phyloP scores from a whole-genome alignment of 2,329 filamentous ascomycete genomes.

The Exophiala calicioides region DNA sequence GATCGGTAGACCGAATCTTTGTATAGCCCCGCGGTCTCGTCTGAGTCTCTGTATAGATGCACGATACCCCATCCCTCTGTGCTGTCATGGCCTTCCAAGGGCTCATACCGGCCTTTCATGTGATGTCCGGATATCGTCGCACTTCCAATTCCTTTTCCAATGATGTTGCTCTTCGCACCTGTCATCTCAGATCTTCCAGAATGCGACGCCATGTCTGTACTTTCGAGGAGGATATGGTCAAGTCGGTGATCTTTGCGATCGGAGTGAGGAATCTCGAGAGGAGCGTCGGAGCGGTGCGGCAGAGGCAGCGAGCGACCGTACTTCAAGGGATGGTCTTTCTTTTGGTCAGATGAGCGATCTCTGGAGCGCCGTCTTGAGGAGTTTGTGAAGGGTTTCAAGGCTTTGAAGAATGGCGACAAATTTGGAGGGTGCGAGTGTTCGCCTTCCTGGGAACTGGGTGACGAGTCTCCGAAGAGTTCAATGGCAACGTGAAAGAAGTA shows the following conservation, averaged over 20 bases:
- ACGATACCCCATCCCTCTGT: slow-evolving; percentile 79
- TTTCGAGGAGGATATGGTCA: slow-evolving; percentile 74
- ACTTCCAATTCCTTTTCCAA: slow-evolving; percentile 53
- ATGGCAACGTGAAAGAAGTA: slow-evolving; percentile 66
- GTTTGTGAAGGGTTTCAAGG: slow-evolving; percentile 27
- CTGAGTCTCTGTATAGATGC: slow-evolving; percentile 84
- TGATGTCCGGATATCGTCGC: slow-evolving; percentile 66
- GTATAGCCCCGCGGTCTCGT: slow-evolving; percentile 67
- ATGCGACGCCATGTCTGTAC: slow-evolving; percentile 65
- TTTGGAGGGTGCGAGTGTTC: slow-evolving; percentile 10
- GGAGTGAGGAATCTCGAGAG: slow-evolving; percentile 32
- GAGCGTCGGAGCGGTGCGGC: background rate
- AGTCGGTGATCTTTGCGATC: slow-evolving; percentile 71
- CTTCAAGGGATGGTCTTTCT: background rate
- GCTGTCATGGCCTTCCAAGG: slow-evolving; percentile 73
- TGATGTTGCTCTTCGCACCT: slow-evolving; percentile 38
- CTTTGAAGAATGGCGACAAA: slow-evolving; percentile 24
- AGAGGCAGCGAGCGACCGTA: slow-evolving; percentile 8
- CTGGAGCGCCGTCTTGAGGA: slow-evolving; percentile 14
- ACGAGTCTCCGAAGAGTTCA: slow-evolving; percentile 54
- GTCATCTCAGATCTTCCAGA: slow-evolving; percentile 10
- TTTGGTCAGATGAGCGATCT: slow-evolving; percentile 21
- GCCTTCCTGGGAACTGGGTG: slow-evolving; percentile 13
- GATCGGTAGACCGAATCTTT: slow-evolving; percentile 43
- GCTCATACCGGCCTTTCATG: slow-evolving; percentile 78